A percentile compares a stretch with the other conserved stretches of the same genome.
These are phyloP conservation scores for Claviceps africana DNA, from an alignment of 2,329 filamentous ascomycete genomes.

Conservation along the genomic window DNA sequence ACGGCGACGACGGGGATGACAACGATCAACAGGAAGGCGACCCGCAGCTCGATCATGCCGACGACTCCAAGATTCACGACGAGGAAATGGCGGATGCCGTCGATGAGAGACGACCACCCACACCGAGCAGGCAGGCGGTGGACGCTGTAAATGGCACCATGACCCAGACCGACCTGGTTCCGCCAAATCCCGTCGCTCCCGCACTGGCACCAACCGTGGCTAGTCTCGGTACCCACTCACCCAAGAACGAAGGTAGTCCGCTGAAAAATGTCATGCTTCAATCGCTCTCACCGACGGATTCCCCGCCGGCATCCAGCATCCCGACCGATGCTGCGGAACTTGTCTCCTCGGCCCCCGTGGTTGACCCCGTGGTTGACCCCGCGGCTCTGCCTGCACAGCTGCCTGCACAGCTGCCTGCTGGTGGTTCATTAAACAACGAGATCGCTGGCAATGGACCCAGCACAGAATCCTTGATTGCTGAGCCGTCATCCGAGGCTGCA, in stretches of 20 bases:
- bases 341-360: not conserved
- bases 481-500: conserved; percentile 19
- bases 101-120: conserved; percentile 13
- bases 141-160: conserved; percentile 15
- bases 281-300: conserved; percentile 33
- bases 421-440: not conserved
- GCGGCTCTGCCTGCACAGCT: conserved; percentile 1
- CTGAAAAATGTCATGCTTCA: conserved; percentile 36
- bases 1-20: conserved; percentile 32
- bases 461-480: conserved; percentile 14
- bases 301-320: conserved; percentile 6
- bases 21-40: conserved; percentile 35
- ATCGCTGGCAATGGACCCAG: conserved; percentile 5
- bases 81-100: conserved; percentile 24
- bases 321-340: not conserved
- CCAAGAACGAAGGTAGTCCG: conserved; percentile 34
- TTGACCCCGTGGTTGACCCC: not conserved
- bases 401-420: conserved; percentile 5
- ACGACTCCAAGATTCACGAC: conserved; percentile 22
- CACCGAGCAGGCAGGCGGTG: conserved; percentile 9
- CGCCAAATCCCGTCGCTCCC: conserved; percentile 17
- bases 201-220: conserved; percentile 18
- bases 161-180: conserved; percentile 8
- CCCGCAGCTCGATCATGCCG: conserved; percentile 30
- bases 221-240: conserved; percentile 15